phyloP scores from a whole-genome alignment of 768 basidiomycete species.

The Pleurotus sapidus region DNA sequence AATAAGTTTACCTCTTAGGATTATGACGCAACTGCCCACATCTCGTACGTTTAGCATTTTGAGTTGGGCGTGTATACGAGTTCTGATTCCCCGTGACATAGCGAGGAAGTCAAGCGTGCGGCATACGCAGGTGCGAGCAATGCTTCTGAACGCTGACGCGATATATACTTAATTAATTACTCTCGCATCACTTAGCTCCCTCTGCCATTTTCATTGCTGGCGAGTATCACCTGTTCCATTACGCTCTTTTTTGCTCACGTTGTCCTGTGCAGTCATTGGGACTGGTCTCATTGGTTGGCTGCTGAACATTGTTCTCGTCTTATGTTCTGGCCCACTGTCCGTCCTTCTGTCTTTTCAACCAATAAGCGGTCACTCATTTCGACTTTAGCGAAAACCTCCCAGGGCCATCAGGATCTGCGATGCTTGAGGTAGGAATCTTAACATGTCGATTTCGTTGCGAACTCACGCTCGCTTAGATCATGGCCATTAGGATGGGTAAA shows the following conservation, averaged over 20 bases:
- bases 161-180: constrained; percentile 10
- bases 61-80: neutral
- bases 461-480: constrained; percentile 46
- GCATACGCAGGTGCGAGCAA: constrained; percentile 61
- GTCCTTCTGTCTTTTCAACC: constrained; percentile 18
- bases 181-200: constrained; percentile 31
- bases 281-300: constrained; percentile 82
- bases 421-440: constrained; percentile 49
- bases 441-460: neutral
- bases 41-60: constrained; percentile 51
- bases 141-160: neutral
- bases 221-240: constrained; percentile 14
- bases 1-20: constrained; percentile 37
- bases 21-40: constrained; percentile 80
- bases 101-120: constrained; percentile 78
- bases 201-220: constrained; percentile 63
- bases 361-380: constrained; percentile 10
- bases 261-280: constrained; percentile 51
- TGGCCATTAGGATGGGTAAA: constrained; percentile 75
- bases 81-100: constrained; percentile 21
- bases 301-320: constrained; percentile 81
- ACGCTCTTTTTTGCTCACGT: neutral
- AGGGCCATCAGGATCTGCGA: constrained; percentile 67
- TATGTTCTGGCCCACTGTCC: constrained; percentile 77
- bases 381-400: constrained; percentile 57